Conservation (phyloP, 257 asterid genomes). For the Lantana camara region DNA sequence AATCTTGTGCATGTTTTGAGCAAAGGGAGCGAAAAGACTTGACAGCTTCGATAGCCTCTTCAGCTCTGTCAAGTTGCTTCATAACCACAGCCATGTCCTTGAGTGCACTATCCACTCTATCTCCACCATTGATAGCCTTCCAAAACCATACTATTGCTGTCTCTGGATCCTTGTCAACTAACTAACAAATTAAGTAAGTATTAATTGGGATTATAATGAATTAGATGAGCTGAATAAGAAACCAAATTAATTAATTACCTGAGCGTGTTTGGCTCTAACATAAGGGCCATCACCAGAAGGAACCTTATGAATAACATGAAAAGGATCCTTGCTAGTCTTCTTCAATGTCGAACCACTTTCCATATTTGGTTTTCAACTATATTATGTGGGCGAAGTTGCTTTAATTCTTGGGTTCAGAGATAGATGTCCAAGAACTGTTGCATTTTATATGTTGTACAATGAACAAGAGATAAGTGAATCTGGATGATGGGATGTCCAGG, state of each 20-base stretch:
- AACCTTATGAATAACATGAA: conserved; percentile 54
- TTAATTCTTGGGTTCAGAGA: too few species aligned
- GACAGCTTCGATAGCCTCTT: conserved; percentile 78
- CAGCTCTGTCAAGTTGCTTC: conserved; percentile 74
- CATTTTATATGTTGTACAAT: too few species aligned
- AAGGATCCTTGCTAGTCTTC: conserved; percentile 23
- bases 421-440: too few species aligned
- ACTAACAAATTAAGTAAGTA: too few species aligned
- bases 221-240: too few species aligned
- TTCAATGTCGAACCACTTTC: too few species aligned
- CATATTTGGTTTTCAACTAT: too few species aligned
- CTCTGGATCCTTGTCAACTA: conserved; percentile 71
- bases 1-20: conserved; percentile 63
- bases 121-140: conserved; percentile 79
- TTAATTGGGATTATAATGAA: too few species aligned
- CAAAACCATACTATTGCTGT: conserved; percentile 69
- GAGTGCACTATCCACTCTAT: conserved; percentile 77
- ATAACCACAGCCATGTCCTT: conserved; percentile 87
- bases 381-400: too few species aligned
- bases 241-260: conserved; percentile 42
- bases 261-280: conserved; percentile 68
- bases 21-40: conserved; percentile 63
- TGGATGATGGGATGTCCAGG: too few species aligned
- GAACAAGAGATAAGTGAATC: too few species aligned
- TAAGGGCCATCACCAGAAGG: conserved; percentile 78